These are phyloP conservation scores for Suillus variegatus DNA, from an alignment of 768 basidiomycete species.

Conservation along the genomic window DNA sequence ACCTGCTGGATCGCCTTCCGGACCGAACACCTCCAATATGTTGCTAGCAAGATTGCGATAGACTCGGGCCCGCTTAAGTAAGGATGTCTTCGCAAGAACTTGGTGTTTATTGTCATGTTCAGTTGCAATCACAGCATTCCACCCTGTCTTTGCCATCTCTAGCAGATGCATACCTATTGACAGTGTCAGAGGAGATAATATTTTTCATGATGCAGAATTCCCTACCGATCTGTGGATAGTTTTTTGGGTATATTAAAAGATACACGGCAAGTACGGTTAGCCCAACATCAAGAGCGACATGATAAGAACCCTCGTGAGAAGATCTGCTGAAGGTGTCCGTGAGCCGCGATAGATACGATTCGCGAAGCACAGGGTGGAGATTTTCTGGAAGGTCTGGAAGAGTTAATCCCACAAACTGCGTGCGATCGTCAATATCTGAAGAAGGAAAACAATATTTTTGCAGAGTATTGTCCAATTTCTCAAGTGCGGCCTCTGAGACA, in stretches of 20 bases:
- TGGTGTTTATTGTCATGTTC: constrained; percentile 17
- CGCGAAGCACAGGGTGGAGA: constrained; percentile 44
- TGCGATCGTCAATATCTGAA: constrained; percentile 18
- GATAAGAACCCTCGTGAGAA: constrained; percentile 68
- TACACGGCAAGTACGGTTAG: constrained; percentile 65
- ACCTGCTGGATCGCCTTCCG: constrained; percentile 65
- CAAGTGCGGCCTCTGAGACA: constrained; percentile 17
- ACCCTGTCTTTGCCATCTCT: constrained; percentile 75
- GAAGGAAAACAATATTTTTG: constrained; percentile 40
- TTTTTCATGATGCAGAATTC: constrained; percentile 4
- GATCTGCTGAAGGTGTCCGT: constrained; percentile 65
- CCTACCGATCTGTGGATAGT: constrained; percentile 83
- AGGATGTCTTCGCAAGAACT: constrained; percentile 15
- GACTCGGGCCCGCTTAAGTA: constrained; percentile 31
- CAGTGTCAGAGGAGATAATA: not conserved
- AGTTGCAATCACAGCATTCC: constrained; percentile 58
- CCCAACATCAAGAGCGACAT: constrained; percentile 54
- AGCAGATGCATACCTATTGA: constrained; percentile 70
- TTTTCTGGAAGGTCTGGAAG: constrained; percentile 31
- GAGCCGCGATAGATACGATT: constrained; percentile 55
- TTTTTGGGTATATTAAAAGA: constrained; percentile 66
- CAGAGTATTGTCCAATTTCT: constrained; percentile 33
- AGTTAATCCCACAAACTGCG: constrained; percentile 3
- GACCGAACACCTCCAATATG: constrained; percentile 51
- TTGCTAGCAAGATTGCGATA: constrained; percentile 44